These are phyloP conservation scores for Blastocystis sp. DNA, from an alignment of 352 stramenopile genomes.

Conservation along the genomic window DNA sequence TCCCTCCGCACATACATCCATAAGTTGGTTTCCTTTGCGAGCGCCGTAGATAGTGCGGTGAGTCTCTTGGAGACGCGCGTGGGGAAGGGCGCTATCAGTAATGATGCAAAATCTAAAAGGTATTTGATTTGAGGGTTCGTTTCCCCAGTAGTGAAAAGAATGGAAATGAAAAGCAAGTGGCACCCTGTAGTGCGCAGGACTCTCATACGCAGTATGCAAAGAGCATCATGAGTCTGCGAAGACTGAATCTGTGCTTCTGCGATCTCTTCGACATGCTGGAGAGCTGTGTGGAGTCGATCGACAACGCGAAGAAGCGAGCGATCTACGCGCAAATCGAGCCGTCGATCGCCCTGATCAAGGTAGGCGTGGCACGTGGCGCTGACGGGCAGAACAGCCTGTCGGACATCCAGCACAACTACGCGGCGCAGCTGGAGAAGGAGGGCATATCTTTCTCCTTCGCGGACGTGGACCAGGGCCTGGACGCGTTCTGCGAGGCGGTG, in stretches of 20 bases:
- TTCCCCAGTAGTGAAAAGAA: background rate
- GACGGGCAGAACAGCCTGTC: background rate
- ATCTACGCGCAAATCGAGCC: constrained; percentile 49
- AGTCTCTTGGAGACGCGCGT: constrained; percentile 29
- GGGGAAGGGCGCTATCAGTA: background rate
- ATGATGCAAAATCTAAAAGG: background rate
- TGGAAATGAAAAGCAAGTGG: background rate
- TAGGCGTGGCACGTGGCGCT: background rate
- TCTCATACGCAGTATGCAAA: background rate
- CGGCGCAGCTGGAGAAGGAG: background rate
- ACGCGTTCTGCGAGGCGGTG: constrained; percentile 14
- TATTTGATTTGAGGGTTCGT: background rate
- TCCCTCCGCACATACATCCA: background rate
- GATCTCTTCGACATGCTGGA: constrained; percentile 45
- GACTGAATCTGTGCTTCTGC: constrained; percentile 34
- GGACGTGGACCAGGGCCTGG: background rate
- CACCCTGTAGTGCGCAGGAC: background rate
- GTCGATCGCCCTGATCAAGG: constrained; percentile 19
- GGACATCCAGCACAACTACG: constrained; percentile 15
- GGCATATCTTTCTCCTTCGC: background rate
- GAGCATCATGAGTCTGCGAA: constrained; percentile 14
- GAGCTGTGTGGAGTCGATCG: constrained; percentile 16
- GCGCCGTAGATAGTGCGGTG: constrained; percentile 46
- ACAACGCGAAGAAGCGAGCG: constrained; percentile 20
- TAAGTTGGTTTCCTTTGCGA: constrained; percentile 8